A percentile compares a stretch with the other conserved stretches of the same genome.
These are phyloP conservation scores for Plasmodium gonderi DNA, from an alignment of 169 alveolate species.

Conservation along the genomic window DNA sequence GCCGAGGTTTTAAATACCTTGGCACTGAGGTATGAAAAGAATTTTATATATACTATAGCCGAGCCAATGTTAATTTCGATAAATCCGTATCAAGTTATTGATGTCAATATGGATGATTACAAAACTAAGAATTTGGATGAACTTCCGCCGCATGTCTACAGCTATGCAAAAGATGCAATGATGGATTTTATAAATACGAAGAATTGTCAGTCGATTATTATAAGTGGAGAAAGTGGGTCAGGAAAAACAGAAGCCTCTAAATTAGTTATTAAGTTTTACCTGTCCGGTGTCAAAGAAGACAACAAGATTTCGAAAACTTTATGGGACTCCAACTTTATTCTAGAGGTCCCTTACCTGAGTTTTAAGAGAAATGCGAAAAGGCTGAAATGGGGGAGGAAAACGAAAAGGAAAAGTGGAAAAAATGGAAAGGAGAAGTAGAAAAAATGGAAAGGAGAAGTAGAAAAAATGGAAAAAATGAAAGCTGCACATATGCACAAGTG, in stretches of 20 bases:
- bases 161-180: conserved; percentile 89
- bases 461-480: no score
- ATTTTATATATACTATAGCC: conserved; percentile 73
- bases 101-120: conserved; percentile 46
- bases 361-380: no score
- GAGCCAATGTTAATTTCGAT: conserved; percentile 72
- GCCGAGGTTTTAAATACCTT: conserved; percentile 66
- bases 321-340: conserved; percentile 71
- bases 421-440: no score
- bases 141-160: conserved; percentile 89
- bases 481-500: background rate
- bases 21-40: conserved; percentile 64
- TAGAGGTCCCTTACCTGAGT: conserved; percentile 38
- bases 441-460: no score
- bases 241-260: conserved; percentile 99
- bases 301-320: conserved; percentile 38
- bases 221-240: conserved; percentile 99
- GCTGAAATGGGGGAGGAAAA: background rate
- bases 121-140: conserved; percentile 55
- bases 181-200: conserved; percentile 80
- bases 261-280: conserved; percentile 87
- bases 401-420: background rate
- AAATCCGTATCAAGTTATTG: conserved; percentile 69
- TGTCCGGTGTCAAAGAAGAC: conserved; percentile 66
- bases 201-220: conserved; percentile 94